Base-by-base conservation (phyloP, 1,139 yeast species). In the Magnusiomyces suaveolens region DNA sequence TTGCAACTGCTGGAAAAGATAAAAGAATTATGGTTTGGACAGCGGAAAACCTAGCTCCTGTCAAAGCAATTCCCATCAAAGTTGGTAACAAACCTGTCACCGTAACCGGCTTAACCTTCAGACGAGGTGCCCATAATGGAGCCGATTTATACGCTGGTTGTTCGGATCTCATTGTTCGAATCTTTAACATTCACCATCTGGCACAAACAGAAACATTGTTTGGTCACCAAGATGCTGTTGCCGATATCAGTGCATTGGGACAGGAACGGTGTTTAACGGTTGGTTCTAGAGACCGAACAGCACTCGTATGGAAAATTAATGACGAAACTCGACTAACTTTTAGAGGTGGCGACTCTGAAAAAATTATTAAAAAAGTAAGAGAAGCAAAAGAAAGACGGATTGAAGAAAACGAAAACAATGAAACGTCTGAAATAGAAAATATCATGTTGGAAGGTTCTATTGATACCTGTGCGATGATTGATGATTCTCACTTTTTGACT, bases 241-340 rank as follows among this genome's bases (percentile, higher is more conserved):
- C 80, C 48, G 97, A 84, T 65, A 83, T 92, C 55, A 74, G 89
- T 25, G 86, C 96, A 0, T 74, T 92, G 60, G 80, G 81, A 20
- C 82, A 83, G 69, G 97, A 92, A 66, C 81, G 96, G 52, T 92
- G 98, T 75, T 92, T 92, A 43, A 87, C 96, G 24, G 97, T 90
- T 26, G 98, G 98, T 23, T 78, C 95, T 3, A 80, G 98, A 64
- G 98, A 92, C 70, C 83, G 95, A 63, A 87, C 96, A 1, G 97
- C 94, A 20, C 85, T 94, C 83, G 75, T 87, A 63, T 92, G 98
- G 98, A 92, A 94, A 69, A 88, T 92, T 60, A 81, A 95, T 29
- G 98, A 94, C 64, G 98, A 92, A 71, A 82, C 95, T 1, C 79
- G 97, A 65, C 78, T 92, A 63, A 89, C 97, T 0, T 92, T 92